These are phyloP conservation scores for Astragalus glycyphyllos DNA, from an alignment of 306 rosid species.

Conservation along the genomic window DNA sequence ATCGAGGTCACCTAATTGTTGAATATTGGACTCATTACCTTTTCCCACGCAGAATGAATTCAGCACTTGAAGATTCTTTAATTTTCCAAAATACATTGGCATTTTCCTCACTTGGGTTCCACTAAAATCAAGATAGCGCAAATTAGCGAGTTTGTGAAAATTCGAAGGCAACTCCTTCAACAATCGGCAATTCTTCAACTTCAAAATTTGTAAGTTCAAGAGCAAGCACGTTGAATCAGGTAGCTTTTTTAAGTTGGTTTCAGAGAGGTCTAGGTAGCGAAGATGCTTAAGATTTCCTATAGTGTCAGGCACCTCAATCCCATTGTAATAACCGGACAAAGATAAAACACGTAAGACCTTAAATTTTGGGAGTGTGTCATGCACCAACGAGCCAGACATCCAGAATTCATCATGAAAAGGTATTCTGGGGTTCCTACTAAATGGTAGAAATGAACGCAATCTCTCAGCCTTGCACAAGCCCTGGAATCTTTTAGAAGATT, in stretches of 20 bases:
- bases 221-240: conserved; percentile 30
- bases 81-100: conserved; percentile 16
- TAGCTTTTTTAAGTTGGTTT: not conserved
- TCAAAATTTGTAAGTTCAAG: conserved; percentile 27
- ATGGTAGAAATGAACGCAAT: conserved; percentile 21
- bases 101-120: conserved; percentile 14
- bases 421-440: not conserved
- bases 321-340: not conserved
- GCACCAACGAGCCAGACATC: not conserved
- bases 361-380: not conserved
- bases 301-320: not conserved
- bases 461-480: not conserved
- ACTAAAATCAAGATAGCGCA: conserved; percentile 9
- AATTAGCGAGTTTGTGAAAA: conserved; percentile 4
- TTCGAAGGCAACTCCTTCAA: conserved; percentile 13
- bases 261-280: conserved; percentile 27
- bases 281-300: conserved; percentile 31
- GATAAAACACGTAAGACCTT: conserved; percentile 21
- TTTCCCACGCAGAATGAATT: conserved; percentile 33
- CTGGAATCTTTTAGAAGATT: not conserved
- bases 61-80: conserved; percentile 30
- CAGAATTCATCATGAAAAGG: not conserved
- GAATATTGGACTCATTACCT: conserved; percentile 1
- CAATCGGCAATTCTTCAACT: not conserved
- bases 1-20: conserved; percentile 22